Evolutionary conservation across 75 land plant species (phyloP).

Genomic region (Pinus albicaulis): DNA sequence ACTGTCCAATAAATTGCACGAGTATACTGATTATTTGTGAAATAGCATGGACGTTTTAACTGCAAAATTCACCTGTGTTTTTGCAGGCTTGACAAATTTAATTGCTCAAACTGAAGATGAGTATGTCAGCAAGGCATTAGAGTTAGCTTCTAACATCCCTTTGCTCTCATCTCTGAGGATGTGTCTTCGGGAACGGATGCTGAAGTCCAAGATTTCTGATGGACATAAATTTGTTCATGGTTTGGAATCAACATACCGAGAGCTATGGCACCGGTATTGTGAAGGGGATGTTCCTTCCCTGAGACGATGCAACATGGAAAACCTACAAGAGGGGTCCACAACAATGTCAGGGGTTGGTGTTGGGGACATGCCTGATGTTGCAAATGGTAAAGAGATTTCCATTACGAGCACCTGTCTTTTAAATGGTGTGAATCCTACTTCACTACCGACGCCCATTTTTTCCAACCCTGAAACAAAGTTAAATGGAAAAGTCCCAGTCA

Average conservation of each 20-base stretch:
- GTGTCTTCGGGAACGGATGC: slow-evolving; percentile 82
- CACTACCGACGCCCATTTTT: not conserved
- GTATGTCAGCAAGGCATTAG: slow-evolving; percentile 74
- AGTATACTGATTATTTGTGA: too few species aligned
- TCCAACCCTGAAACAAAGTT: slow-evolving; percentile 1
- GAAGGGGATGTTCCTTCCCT: slow-evolving; percentile 70
- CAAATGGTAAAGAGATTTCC: not conserved
- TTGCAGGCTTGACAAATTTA: slow-evolving; percentile 64
- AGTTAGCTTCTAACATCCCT: slow-evolving; percentile 71
- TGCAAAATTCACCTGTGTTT: not conserved
- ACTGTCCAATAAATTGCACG: not conserved
- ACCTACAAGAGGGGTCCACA: slow-evolving; percentile 18
- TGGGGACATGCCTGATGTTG: not conserved
- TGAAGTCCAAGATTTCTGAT: slow-evolving; percentile 86
- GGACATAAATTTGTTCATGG: slow-evolving; percentile 63
- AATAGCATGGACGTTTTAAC: too few species aligned
- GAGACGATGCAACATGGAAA: slow-evolving; percentile 30
- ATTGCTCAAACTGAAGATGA: slow-evolving; percentile 88
- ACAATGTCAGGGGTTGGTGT: not conserved
- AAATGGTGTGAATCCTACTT: slow-evolving; percentile 22
- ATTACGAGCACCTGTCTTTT: slow-evolving; percentile 3
- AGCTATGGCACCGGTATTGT: slow-evolving; percentile 87
- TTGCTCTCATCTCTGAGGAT: slow-evolving; percentile 63
- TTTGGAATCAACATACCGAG: slow-evolving; percentile 70
- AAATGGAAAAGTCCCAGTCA: not conserved